A percentile compares a stretch with the other conserved stretches of the same genome.
Conservation (phyloP, 495 filamentous ascomycete genomes). For the Penicillium argentinense region DNA sequence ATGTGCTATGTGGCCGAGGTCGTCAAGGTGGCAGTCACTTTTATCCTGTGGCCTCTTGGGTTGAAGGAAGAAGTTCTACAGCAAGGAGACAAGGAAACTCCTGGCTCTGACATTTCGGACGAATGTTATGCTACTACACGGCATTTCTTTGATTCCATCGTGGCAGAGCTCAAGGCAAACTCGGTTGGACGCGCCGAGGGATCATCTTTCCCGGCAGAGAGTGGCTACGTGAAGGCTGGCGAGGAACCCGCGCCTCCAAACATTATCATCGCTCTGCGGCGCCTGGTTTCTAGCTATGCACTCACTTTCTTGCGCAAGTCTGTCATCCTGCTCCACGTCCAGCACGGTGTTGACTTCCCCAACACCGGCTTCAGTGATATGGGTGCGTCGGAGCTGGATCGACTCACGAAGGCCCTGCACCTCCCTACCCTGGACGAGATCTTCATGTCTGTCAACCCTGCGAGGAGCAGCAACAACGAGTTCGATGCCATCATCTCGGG, state of each 20-base stretch:
- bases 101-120: conserved; percentile 29
- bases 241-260: conserved; percentile 39
- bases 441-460: conserved; percentile 49
- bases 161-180: conserved; percentile 44
- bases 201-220: conserved; percentile 42
- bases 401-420: conserved; percentile 70
- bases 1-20: conserved; percentile 93
- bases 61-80: conserved; percentile 41
- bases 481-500: conserved; percentile 62
- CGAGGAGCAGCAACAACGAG: conserved; percentile 29
- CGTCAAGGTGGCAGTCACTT: conserved; percentile 65
- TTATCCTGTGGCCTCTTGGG: conserved; percentile 43
- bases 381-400: conserved; percentile 74
- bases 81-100: conserved; percentile 32
- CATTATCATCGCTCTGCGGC: conserved; percentile 47
- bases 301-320: conserved; percentile 88
- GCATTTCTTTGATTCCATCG: conserved; percentile 44
- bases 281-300: conserved; percentile 72
- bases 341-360: conserved; percentile 85
- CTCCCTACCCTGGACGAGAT: conserved; percentile 81
- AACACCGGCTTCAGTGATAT: conserved; percentile 63
- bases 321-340: conserved; percentile 79
- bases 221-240: conserved; percentile 46
- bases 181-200: conserved; percentile 44
- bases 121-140: conserved; percentile 30